Percentiles rank a stretch among this genome's conserved stretches.
Conservation (phyloP, 176 grass and related monocot species). For the Carex kokanica region DNA sequence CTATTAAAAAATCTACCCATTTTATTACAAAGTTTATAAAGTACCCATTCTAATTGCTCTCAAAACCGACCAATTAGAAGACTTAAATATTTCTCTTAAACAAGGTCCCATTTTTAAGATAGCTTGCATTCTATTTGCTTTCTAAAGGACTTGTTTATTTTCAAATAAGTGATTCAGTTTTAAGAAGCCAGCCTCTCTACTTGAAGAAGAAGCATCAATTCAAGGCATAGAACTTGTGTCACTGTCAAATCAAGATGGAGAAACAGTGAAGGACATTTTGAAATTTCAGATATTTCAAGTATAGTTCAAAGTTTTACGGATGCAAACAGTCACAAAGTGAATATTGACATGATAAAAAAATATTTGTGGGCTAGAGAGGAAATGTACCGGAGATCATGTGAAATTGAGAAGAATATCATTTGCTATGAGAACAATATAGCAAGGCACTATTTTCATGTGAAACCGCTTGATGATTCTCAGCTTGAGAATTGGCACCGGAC, state of each 20-base stretch:
- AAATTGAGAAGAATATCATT: conserved; percentile 68
- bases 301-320: conserved; percentile 45
- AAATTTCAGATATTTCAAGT: conserved; percentile 44
- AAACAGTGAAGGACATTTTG: conserved; percentile 39
- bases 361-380: conserved; percentile 59
- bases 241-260: conserved; percentile 37
- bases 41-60: no score
- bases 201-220: conserved; percentile 57
- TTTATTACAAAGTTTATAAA: no score
- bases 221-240: conserved; percentile 30
- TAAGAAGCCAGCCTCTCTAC: conserved; percentile 58
- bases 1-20: no score
- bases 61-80: no score
- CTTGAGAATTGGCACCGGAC: conserved; percentile 90
- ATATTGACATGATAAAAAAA: conserved; percentile 44
- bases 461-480: conserved; percentile 67
- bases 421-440: conserved; percentile 66
- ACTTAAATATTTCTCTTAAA: no score
- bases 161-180: conserved; percentile 62
- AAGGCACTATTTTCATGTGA: conserved; percentile 79
- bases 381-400: conserved; percentile 61
- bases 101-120: not conserved
- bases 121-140: not conserved
- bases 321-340: conserved; percentile 35
- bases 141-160: conserved; percentile 21